phyloP scores from a whole-genome alignment of 495 filamentous ascomycete species.

The Penicillium verhagenii region DNA sequence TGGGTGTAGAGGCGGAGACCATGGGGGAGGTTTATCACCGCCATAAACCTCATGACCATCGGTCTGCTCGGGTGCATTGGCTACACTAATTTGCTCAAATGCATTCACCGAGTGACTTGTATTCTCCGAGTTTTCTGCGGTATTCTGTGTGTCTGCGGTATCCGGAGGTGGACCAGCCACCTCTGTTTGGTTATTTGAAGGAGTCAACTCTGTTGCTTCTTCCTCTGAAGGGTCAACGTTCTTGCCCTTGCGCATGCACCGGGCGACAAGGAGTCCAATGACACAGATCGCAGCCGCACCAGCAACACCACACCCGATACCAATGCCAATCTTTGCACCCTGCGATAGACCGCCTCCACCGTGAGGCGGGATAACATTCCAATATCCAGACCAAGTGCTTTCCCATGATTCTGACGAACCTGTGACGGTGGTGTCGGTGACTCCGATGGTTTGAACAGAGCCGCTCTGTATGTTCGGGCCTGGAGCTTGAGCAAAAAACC shows the following conservation, averaged over 20 bases:
- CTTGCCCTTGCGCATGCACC: not conserved
- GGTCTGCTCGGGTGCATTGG: not conserved
- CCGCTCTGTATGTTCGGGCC: constrained; percentile 30
- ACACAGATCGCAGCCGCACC: not conserved
- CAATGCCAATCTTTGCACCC: constrained; percentile 32
- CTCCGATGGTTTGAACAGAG: not conserved
- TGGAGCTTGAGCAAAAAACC: constrained; percentile 52
- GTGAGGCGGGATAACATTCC: not conserved
- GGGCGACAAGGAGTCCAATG: not conserved
- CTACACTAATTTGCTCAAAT: not conserved
- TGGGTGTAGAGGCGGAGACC: not conserved
- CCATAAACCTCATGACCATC: not conserved
- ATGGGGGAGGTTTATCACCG: not conserved
- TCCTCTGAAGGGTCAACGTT: not conserved
- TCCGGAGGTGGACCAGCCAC: not conserved
- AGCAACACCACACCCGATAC: constrained; percentile 15
- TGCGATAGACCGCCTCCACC: constrained; percentile 15
- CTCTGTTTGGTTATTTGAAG: not conserved
- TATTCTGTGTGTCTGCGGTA: not conserved
- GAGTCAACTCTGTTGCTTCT: not conserved
- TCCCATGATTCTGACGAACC: not conserved
- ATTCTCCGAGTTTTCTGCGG: not conserved
- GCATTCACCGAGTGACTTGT: not conserved
- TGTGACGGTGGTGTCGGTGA: not conserved
- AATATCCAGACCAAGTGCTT: not conserved